These are phyloP conservation scores for Dalbergia cultrata DNA, from an alignment of 306 rosid species.

Conservation along the genomic window DNA sequence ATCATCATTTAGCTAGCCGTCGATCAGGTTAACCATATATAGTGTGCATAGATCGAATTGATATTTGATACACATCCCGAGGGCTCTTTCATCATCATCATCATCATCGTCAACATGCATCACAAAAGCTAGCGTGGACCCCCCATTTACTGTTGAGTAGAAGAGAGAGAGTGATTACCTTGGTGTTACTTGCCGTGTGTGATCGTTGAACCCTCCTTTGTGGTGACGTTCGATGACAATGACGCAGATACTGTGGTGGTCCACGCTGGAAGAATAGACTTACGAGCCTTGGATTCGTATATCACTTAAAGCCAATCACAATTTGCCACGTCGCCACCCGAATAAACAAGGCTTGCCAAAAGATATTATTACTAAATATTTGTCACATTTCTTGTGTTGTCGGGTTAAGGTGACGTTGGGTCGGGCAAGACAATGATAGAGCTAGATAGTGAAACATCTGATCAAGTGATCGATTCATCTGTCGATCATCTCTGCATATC, in stretches of 20 bases:
- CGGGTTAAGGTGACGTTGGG: conserved; percentile 68
- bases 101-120: conserved; percentile 34
- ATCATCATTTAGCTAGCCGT: conserved; percentile 40
- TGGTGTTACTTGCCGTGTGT: conserved; percentile 56
- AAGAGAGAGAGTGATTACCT: neutral
- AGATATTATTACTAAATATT: conserved; percentile 49
- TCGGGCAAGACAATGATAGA: conserved; percentile 53
- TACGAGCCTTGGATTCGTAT: conserved; percentile 43
- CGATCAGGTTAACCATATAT: neutral
- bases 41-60: no score
- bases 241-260: conserved; percentile 65
- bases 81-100: no score
- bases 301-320: conserved; percentile 35
- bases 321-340: conserved; percentile 27
- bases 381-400: conserved; percentile 44
- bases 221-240: conserved; percentile 61
- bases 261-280: conserved; percentile 44
- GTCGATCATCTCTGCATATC: neutral
- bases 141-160: neutral
- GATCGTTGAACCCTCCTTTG: conserved; percentile 45
- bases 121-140: neutral
- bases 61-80: neutral
- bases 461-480: conserved; percentile 28
- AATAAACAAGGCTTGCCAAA: neutral
- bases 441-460: conserved; percentile 50